A percentile compares a stretch with the other conserved stretches of the same genome.
These are phyloP conservation scores for Prunus yedoensis DNA, from an alignment of 331 rosid genomes.

Conservation along the genomic window DNA sequence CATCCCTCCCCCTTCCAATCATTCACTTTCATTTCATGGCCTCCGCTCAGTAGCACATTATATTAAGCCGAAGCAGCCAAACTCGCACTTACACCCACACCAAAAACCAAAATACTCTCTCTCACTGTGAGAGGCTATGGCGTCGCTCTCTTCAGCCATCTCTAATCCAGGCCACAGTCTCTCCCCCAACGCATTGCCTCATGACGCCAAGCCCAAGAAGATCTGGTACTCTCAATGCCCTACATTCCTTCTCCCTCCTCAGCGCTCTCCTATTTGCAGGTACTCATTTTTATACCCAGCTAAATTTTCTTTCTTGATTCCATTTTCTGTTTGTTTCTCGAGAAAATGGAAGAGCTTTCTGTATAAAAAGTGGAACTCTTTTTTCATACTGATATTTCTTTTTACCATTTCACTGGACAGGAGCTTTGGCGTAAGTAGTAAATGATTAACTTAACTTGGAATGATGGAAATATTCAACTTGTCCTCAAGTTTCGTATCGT, in stretches of 20 bases:
- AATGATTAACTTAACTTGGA: background rate
- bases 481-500: background rate
- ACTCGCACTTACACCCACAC: too few relatives aligned
- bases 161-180: constrained; percentile 31
- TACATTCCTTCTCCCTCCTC: constrained; percentile 24
- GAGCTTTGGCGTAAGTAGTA: background rate
- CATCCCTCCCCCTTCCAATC: background rate
- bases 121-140: constrained; percentile 33
- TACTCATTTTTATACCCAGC: background rate
- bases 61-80: background rate
- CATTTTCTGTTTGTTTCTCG: background rate
- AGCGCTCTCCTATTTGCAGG: constrained; percentile 30
- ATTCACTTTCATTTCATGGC: too few relatives aligned
- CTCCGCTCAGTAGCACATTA: background rate
- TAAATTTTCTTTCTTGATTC: background rate
- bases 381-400: background rate
- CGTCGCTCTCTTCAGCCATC: constrained; percentile 44
- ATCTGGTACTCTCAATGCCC: constrained; percentile 46
- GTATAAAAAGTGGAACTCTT: background rate
- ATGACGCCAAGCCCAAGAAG: constrained; percentile 16
- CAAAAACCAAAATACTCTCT: too few relatives aligned
- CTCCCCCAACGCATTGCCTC: constrained; percentile 20
- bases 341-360: background rate
- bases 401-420: background rate
- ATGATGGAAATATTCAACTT: background rate